phyloP scores from a whole-genome alignment of 257 asterid species.

The Nemophila menziesii region DNA sequence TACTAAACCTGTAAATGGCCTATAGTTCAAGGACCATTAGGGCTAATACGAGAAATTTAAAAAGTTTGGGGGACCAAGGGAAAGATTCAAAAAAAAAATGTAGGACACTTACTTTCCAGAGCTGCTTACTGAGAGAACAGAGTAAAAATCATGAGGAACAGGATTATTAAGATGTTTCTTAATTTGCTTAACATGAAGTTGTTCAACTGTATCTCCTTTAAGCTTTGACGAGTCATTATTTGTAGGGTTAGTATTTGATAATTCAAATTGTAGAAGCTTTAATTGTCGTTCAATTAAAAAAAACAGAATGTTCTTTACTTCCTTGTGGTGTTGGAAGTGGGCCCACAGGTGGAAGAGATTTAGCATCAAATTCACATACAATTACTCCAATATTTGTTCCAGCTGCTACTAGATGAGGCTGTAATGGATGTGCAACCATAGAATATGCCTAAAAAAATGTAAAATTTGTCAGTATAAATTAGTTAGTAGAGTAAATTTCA shows the following conservation, averaged over 20 bases:
- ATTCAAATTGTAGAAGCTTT: constrained; percentile 81
- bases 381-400: constrained; percentile 96
- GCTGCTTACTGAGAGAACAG: constrained; percentile 95
- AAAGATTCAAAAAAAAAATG: no score
- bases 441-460: constrained; percentile 50
- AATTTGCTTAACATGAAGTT: constrained; percentile 78
- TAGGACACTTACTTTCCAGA: constrained; percentile 85
- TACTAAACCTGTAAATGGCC: no score
- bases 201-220: constrained; percentile 85
- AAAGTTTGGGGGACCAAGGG: no score
- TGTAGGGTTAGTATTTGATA: constrained; percentile 64
- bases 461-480: no score
- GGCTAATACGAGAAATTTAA: no score
- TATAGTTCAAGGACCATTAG: no score
- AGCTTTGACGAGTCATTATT: constrained; percentile 48
- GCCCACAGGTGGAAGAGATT: constrained; percentile 88
- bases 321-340: constrained; percentile 78
- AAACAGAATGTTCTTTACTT: constrained; percentile 85
- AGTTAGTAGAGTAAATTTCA: no score
- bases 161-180: constrained; percentile 93
- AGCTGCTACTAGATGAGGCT: constrained; percentile 93
- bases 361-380: constrained; percentile 89
- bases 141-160: constrained; percentile 93
- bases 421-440: constrained; percentile 94
- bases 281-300: constrained; percentile 81